Evolutionary conservation across 257 asterid species (phyloP).

Genomic region (Nicotiana noctiflora): DNA sequence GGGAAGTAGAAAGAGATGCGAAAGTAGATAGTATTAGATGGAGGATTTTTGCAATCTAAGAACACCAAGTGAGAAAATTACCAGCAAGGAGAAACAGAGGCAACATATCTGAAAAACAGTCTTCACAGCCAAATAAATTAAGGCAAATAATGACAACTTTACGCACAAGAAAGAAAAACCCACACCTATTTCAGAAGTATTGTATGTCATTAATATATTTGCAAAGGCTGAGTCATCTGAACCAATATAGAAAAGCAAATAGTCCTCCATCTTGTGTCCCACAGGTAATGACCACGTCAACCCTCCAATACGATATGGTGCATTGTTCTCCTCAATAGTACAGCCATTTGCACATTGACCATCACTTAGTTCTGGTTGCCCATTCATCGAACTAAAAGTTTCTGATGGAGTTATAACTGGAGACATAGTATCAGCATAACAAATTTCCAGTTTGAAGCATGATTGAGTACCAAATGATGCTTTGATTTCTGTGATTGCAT

Average conservation of each 20-base stretch:
- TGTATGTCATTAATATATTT: conserved; percentile 62
- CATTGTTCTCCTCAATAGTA: conserved; percentile 27
- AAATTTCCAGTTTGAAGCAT: conserved; percentile 26
- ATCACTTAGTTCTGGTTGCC: conserved; percentile 20
- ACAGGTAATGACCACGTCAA: conserved; percentile 71
- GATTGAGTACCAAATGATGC: conserved; percentile 21
- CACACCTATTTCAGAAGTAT: conserved; percentile 78
- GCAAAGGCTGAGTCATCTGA: conserved; percentile 67
- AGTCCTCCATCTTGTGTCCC: conserved; percentile 68
- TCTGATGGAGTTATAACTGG: conserved; percentile 48
- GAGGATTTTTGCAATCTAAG: background rate
- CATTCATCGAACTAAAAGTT: conserved; percentile 18
- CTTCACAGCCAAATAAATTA: background rate
- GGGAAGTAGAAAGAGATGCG: background rate
- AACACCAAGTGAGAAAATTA: background rate
- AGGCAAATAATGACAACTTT: background rate
- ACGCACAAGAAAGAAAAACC: background rate
- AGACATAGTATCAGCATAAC: conserved; percentile 51
- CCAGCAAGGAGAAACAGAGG: background rate
- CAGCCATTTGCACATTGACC: conserved; percentile 18
- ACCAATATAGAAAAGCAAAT: conserved; percentile 76
- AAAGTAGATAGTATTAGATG: background rate
- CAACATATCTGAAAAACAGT: background rate
- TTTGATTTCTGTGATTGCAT: conserved; percentile 62
- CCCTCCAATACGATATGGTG: conserved; percentile 52